These are phyloP conservation scores for Striga hermonthica DNA, from an alignment of 305 asterid genomes.

Conservation along the genomic window DNA sequence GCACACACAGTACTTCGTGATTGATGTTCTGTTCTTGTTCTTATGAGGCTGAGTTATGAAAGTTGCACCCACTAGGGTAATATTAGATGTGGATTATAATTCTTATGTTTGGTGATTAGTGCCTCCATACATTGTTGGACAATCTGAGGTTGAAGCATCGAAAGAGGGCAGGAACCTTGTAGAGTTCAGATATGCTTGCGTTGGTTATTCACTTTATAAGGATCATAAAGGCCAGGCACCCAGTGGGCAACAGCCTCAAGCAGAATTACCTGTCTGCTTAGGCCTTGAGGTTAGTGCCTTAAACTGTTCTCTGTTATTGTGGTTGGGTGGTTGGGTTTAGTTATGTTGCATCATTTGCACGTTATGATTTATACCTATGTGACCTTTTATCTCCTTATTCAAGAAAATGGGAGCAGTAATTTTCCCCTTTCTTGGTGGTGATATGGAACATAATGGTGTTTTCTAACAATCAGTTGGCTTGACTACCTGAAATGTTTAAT, in stretches of 20 bases:
- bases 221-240: slow-evolving; percentile 49
- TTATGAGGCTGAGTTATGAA: not conserved
- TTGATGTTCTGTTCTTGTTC: slow-evolving; percentile 17
- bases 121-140: slow-evolving; percentile 59
- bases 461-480: no score
- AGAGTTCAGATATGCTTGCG: slow-evolving; percentile 78
- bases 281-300: slow-evolving; percentile 79
- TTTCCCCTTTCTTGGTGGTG: no score
- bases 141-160: slow-evolving; percentile 66
- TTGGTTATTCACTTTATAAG: slow-evolving; percentile 76
- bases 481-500: no score
- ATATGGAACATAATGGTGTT: no score
- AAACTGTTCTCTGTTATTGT: slow-evolving; percentile 1
- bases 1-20: not conserved
- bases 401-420: no score
- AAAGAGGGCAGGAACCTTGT: slow-evolving; percentile 66
- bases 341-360: not conserved
- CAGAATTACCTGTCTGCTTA: slow-evolving; percentile 73
- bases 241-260: slow-evolving; percentile 42
- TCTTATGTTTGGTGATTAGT: slow-evolving; percentile 48
- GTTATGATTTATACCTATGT: no score
- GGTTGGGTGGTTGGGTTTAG: not conserved
- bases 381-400: no score
- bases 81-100: slow-evolving; percentile 19
- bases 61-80: not conserved